Evolutionary conservation across 345 rosid genomes (phyloP).

Genomic region (Syzygium oleosum): DNA sequence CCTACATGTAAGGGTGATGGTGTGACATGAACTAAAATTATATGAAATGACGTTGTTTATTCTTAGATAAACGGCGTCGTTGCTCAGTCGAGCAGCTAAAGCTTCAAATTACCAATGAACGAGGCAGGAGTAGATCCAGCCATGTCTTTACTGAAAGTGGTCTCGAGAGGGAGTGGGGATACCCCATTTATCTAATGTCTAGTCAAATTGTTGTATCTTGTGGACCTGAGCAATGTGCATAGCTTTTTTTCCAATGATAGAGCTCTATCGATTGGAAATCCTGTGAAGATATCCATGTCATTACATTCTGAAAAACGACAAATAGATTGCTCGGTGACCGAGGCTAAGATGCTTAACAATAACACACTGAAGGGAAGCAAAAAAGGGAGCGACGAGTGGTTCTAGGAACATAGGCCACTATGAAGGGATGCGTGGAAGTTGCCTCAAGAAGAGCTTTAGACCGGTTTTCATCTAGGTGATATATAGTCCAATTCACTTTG

Average conservation of each 20-base stretch:
- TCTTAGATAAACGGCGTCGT: too few species aligned
- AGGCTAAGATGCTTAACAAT: not conserved
- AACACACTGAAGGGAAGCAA: not conserved
- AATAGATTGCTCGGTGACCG: not conserved
- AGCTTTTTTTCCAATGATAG: not conserved
- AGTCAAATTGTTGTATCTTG: not conserved
- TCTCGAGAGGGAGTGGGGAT: not conserved
- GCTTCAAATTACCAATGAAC: not conserved
- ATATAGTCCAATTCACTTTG: too few species aligned
- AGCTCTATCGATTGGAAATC: not conserved
- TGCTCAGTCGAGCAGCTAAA: not conserved
- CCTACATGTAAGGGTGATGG: not conserved
- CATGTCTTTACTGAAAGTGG: not conserved
- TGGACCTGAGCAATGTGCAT: not conserved
- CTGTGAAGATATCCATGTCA: not conserved
- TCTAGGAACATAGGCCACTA: not conserved
- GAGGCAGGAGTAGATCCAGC: not conserved
- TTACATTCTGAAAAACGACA: not conserved
- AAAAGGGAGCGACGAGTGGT: not conserved
- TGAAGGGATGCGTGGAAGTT: not conserved
- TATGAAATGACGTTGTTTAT: too few species aligned
- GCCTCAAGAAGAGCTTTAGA: not conserved
- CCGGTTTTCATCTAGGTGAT: fast-evolving
- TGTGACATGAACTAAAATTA: not conserved
- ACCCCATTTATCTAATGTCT: not conserved